These are phyloP conservation scores for Tephrocybe rancida DNA, from an alignment of 768 basidiomycete genomes.

Conservation along the genomic window DNA sequence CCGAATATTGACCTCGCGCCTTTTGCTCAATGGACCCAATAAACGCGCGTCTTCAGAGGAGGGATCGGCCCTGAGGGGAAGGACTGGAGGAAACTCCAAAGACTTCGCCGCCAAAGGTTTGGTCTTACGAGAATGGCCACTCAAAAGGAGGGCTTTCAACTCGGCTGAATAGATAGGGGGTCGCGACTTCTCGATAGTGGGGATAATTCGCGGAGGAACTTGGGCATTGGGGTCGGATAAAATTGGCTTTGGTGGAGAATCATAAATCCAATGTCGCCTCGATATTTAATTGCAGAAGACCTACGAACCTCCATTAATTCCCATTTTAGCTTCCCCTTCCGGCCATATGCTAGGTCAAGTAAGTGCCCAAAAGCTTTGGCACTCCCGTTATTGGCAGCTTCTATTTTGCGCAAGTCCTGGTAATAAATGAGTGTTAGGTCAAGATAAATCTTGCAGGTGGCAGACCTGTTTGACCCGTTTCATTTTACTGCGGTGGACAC, in stretches of 20 bases:
- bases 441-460: not conserved
- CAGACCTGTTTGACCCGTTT: conserved; percentile 56
- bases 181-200: conserved; percentile 51
- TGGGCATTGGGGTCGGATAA: conserved; percentile 46
- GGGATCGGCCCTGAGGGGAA: conserved; percentile 61
- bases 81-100: conserved; percentile 50
- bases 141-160: conserved; percentile 63
- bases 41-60: conserved; percentile 58
- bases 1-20: conserved; percentile 73
- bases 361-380: conserved; percentile 54
- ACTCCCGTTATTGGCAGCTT: conserved; percentile 54
- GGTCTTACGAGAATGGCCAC: conserved; percentile 43
- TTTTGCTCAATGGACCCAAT: conserved; percentile 70
- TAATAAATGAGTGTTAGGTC: conserved; percentile 1
- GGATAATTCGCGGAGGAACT: conserved; percentile 51
- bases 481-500: conserved; percentile 40
- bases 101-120: conserved; percentile 43
- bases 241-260: conserved; percentile 46
- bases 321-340: conserved; percentile 69
- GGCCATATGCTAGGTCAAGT: conserved; percentile 74
- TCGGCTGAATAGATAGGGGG: conserved; percentile 69
- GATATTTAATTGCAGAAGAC: not conserved
- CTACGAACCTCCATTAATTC: conserved; percentile 65
- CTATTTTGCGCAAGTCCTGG: conserved; percentile 57
- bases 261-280: not conserved